Evolutionary conservation across 257 asterid genomes (phyloP), one percentile per base, ranked within the genome.

Genomic region (Capsicum pubescens): DNA sequence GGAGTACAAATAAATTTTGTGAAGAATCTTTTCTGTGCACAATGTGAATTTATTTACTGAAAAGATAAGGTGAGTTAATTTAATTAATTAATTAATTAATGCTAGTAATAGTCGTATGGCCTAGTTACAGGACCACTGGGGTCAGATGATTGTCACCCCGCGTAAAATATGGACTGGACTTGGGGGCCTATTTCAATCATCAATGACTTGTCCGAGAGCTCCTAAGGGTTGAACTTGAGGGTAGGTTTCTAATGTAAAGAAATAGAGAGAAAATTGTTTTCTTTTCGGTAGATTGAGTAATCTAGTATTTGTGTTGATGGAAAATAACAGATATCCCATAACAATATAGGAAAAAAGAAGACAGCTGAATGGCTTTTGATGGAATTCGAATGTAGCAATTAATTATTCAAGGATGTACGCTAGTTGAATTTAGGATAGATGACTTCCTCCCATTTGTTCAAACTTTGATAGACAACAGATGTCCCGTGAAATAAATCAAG

Each of bases 1-100:
- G 6, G 48, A 13, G 15, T 42, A 79, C 12, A 57, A 7, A 44
- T 21, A 10, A 63, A 19, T 63, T n/a, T 39, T 58, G 6, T 55
- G 56, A 63, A 81, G 82, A 81, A 85, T 85, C 58, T 85, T 63
- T 60, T 66, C 83, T 59, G 54, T 81, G 46, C 82, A 42, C 58
- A n/a, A 55, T 74, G 80, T n/a, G n/a, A n/a, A n/a, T n/a, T n/a
- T n/a, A n/a, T n/a, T n/a, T n/a, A n/a, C n/a, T n/a, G n/a, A n/a
- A n/a, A n/a, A n/a, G n/a, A n/a, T n/a, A n/a, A 32, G 76, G 50
- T 36, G 76, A 67, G 14, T 3, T 15, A 14, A 36, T 36, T 67
- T 36, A 35, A 7, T 16, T 1, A 16, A 17, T 50, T 48, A 72
- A 72, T 72, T 72, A 44, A 72, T 5, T 66, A 36, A 68, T 74